These are phyloP conservation scores for Globisporangium cystogenes DNA, from an alignment of 352 stramenopile species.

Conservation along the genomic window DNA sequence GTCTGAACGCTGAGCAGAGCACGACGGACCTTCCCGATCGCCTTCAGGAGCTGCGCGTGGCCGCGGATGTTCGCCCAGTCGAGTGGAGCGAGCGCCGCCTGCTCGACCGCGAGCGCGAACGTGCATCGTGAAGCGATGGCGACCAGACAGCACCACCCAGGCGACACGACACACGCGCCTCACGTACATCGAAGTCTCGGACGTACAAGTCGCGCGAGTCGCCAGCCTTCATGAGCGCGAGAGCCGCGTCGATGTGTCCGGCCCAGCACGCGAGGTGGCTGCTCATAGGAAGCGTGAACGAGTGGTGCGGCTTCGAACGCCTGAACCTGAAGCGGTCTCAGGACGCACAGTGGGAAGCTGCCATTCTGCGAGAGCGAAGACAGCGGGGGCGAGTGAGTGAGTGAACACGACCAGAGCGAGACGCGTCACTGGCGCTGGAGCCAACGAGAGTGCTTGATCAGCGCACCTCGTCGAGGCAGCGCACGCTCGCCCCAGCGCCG, in stretches of 20 bases:
- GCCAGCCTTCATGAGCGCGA: slow-evolving; percentile 39
- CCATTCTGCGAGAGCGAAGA: slow-evolving; percentile 31
- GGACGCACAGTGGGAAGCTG: slow-evolving; percentile 53
- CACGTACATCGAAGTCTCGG: slow-evolving; percentile 56
- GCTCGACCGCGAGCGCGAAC: not conserved
- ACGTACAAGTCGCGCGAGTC: slow-evolving; percentile 59
- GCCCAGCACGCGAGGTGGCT: slow-evolving; percentile 70
- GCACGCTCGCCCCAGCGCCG: slow-evolving; percentile 34
- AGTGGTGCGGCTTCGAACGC: not conserved
- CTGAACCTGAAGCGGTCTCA: not conserved
- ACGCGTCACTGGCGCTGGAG: not conserved
- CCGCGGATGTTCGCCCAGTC: slow-evolving; percentile 52
- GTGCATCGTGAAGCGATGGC: not conserved
- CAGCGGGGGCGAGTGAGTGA: not conserved
- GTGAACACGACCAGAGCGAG: not conserved
- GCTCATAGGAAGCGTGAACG: not conserved
- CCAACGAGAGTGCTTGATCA: too few species aligned
- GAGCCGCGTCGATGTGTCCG: slow-evolving; percentile 47
- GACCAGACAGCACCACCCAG: too few species aligned
- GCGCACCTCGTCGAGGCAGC: slow-evolving; percentile 44
- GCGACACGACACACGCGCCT: too few species aligned
- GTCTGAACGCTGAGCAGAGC: not conserved
- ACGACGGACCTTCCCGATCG: slow-evolving; percentile 41
- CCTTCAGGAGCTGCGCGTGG: slow-evolving; percentile 36
- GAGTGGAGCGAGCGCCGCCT: slow-evolving; percentile 36